Evolutionary conservation across 768 basidiomycete species (phyloP).

Genomic region (Hebeloma cylindrosporum): DNA sequence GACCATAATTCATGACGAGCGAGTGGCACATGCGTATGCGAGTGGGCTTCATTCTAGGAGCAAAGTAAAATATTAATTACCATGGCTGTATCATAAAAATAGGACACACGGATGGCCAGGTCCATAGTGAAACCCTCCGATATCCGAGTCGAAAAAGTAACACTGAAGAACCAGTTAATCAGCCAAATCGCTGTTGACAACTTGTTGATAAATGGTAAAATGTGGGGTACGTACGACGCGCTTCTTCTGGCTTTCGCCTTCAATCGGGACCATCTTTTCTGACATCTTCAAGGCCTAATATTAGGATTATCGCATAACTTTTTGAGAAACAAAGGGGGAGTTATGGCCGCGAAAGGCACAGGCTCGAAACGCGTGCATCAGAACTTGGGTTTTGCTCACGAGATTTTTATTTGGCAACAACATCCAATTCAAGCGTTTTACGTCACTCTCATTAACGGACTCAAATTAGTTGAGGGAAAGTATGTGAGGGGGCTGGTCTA

Average conservation of each 20-base stretch:
- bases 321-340: slow-evolving; percentile 5
- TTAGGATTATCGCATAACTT: slow-evolving; percentile 20
- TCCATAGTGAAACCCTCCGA: slow-evolving; percentile 99
- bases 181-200: slow-evolving; percentile 10
- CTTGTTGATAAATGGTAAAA: slow-evolving; percentile 12
- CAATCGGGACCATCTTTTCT: slow-evolving; percentile 59
- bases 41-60: slow-evolving; percentile 88
- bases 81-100: neutral
- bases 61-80: slow-evolving; percentile 11
- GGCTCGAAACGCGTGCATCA: slow-evolving; percentile 11
- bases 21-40: slow-evolving; percentile 99
- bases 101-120: slow-evolving; percentile 83
- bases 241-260: slow-evolving; percentile 77
- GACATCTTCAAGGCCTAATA: slow-evolving; percentile 31
- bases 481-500: no score
- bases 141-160: slow-evolving; percentile 99
- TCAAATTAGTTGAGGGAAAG: no score
- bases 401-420: slow-evolving; percentile 22
- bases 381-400: slow-evolving; percentile 6
- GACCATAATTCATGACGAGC: slow-evolving; percentile 98
- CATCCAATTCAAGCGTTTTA: slow-evolving; percentile 15
- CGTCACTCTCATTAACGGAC: slow-evolving; percentile 10
- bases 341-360: slow-evolving; percentile 13
- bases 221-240: slow-evolving; percentile 68
- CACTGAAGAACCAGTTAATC: slow-evolving; percentile 54